phyloP scores from a whole-genome alignment of 228 moss, liverwort and hornwort species.

The Sphagnum magellanicum region DNA sequence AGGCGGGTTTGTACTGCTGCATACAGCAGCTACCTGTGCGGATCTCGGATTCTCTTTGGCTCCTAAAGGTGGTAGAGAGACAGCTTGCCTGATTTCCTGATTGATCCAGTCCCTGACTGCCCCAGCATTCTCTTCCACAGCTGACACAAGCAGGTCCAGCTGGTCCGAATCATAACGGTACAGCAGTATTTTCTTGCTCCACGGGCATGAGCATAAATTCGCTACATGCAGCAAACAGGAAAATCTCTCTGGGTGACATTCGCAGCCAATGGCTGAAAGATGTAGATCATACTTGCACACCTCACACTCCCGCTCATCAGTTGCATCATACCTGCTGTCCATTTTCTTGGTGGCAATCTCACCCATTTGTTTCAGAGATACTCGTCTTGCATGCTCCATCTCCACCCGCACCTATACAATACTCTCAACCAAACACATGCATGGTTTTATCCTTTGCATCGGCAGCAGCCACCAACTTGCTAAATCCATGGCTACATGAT shows the following conservation, averaged over 20 bases:
- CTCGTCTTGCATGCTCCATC: slow-evolving; percentile 32
- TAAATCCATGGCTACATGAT: too few species aligned
- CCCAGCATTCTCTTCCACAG: slow-evolving; percentile 45
- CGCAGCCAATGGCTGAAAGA: slow-evolving; percentile 52
- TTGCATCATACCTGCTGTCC: slow-evolving; percentile 47
- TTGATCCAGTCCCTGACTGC: slow-evolving; percentile 34
- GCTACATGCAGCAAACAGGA: slow-evolving; percentile 46
- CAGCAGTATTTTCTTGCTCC: slow-evolving; percentile 43
- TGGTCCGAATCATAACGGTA: slow-evolving; percentile 38
- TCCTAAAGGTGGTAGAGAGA: slow-evolving; percentile 7
- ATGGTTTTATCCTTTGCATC: too few species aligned
- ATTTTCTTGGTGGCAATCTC: slow-evolving; percentile 26
- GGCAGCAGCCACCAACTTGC: too few species aligned
- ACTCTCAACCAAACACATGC: too few species aligned
- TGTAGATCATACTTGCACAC: slow-evolving; percentile 59
- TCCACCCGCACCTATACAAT: slow-evolving; percentile 29
- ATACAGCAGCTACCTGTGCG: slow-evolving; percentile 1
- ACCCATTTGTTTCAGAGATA: slow-evolving; percentile 14
- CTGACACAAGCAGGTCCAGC: slow-evolving; percentile 41
- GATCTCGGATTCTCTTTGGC: slow-evolving; percentile 5
- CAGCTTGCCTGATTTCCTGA: slow-evolving; percentile 13
- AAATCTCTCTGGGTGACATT: slow-evolving; percentile 47
- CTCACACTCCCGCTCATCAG: slow-evolving; percentile 57
- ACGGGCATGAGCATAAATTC: slow-evolving; percentile 48
- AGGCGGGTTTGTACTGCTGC: not conserved